Percentiles rank a stretch among this genome's conserved stretches.
phyloP scores from a whole-genome alignment of 108 stramenopile genomes.

The Conticribra guillardii region DNA sequence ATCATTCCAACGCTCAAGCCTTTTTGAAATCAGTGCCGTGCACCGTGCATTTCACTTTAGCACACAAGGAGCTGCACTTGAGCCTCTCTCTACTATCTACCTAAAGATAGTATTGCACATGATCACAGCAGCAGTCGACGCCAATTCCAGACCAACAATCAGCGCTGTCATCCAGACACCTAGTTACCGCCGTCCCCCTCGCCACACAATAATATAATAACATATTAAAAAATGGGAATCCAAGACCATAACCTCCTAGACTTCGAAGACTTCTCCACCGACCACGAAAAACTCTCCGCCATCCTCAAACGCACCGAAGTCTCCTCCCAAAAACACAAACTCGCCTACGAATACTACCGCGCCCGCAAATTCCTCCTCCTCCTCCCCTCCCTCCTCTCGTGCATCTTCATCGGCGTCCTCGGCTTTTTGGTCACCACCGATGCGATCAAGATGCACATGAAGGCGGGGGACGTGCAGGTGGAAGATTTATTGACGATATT shows the following conservation, averaged over 20 bases:
- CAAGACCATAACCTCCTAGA: constrained; percentile 45
- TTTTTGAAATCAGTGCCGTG: too few species aligned
- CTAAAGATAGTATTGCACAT: too few species aligned
- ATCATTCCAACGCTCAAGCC: too few species aligned
- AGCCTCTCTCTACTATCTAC: too few species aligned
- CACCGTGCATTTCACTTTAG: too few species aligned
- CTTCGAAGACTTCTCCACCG: constrained; percentile 46
- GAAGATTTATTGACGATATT: constrained; percentile 32
- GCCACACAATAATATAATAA: too few species aligned
- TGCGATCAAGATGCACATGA: constrained; percentile 40
- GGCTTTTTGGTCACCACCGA: constrained; percentile 43
- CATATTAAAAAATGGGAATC: constrained; percentile 24
- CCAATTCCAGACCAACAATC: too few species aligned
- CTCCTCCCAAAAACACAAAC: constrained; percentile 38
- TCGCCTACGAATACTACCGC: constrained; percentile 37
- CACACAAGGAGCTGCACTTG: too few species aligned
- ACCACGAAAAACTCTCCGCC: constrained; percentile 47
- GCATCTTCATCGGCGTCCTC: constrained; percentile 25
- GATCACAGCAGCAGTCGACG: too few species aligned
- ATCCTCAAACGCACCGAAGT: constrained; percentile 33
- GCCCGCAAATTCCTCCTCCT: constrained; percentile 29
- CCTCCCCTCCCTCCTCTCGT: constrained; percentile 2
- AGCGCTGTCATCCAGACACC: too few species aligned
- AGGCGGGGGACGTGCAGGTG: constrained; percentile 23
- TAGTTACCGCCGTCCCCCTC: too few species aligned